phyloP scores from a whole-genome alignment of 2,329 filamentous ascomycete genomes.

The Fusarium oligoseptatum region DNA sequence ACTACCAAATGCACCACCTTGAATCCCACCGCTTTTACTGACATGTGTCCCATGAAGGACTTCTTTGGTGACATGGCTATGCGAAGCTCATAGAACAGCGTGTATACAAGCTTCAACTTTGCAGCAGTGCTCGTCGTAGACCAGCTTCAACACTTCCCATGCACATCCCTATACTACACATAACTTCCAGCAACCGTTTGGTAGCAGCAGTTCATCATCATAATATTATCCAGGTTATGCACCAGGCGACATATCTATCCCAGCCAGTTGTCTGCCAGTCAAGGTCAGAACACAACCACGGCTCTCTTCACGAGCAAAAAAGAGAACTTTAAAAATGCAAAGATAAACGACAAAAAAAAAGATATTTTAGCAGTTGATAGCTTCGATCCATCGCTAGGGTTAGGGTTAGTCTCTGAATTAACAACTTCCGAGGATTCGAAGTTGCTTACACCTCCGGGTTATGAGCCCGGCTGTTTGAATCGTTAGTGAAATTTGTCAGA shows the following conservation, averaged over 20 bases:
- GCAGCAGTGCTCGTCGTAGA: neutral
- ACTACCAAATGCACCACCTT: neutral
- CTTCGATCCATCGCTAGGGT: slow-evolving; percentile 30
- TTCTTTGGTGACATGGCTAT: neutral
- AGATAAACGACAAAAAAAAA: neutral
- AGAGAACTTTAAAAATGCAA: neutral
- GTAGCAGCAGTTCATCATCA: neutral
- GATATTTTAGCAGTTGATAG: slow-evolving; percentile 31
- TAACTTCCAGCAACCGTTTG: neutral
- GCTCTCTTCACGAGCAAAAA: neutral
- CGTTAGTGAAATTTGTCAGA: neutral
- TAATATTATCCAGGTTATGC: neutral
- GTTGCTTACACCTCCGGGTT: slow-evolving; percentile 37
- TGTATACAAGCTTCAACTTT: neutral
- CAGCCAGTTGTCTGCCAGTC: neutral
- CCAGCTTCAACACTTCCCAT: neutral
- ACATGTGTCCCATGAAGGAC: neutral
- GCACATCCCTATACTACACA: neutral
- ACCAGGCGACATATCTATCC: neutral
- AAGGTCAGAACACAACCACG: neutral
- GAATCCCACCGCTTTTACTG: neutral
- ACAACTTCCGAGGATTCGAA: neutral
- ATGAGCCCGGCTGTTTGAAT: slow-evolving; percentile 27
- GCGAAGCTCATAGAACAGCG: neutral
- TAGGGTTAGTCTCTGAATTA: neutral